Base-by-base conservation (phyloP, 176 grass and related monocot genomes). In the Eleusine coracana region DNA sequence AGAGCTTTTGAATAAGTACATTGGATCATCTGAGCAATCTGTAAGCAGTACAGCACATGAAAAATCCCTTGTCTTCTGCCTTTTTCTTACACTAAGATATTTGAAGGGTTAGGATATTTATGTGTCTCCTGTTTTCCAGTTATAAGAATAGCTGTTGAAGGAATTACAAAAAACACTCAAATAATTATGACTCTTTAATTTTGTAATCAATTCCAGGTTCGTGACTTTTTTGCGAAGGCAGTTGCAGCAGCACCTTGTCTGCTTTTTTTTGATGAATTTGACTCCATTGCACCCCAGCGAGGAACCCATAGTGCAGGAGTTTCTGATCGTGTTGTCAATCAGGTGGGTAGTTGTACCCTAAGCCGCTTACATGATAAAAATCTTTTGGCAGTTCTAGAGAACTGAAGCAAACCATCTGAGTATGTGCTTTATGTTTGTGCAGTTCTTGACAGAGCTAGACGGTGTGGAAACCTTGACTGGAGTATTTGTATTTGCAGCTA, bases 261-360 rank as follows among this genome's bases (percentile, higher is more conserved):
- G 79, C 82, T 95, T 28, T 98, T 98, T 66, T 98, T 98, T 73
- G 96, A 98, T 88, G 96, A 98, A 84, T 98, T 95, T 88, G 96
- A 98, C 38, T 93, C 92, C 18, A 91, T 95, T 88, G 96, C 91
- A 28, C 96, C 92, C 39, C 94, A 95, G 78, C 86, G 92, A 77
- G 96, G 92, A 76, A 94, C 88, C 36, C 92, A 98, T 74, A 93
- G 94, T 88, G 89, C 92, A 52, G 91, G 89, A 83, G 96, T 98
- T 81, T 91, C 96, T 75, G 92, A 95, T 87, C 96, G 92, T 81
- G 96, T 98, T 86, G 96, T 98, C 68, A 98, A 98, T 93, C 96
- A 98, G 93, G 92, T 92, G 71, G 86, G 38, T 80, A 78, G 44
- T 59, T 75, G 44, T 60, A 14, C 39, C 68, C 61, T 74, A 42